phyloP scores from a whole-genome alignment of 257 asterid species.

The Penstemon barbatus region DNA sequence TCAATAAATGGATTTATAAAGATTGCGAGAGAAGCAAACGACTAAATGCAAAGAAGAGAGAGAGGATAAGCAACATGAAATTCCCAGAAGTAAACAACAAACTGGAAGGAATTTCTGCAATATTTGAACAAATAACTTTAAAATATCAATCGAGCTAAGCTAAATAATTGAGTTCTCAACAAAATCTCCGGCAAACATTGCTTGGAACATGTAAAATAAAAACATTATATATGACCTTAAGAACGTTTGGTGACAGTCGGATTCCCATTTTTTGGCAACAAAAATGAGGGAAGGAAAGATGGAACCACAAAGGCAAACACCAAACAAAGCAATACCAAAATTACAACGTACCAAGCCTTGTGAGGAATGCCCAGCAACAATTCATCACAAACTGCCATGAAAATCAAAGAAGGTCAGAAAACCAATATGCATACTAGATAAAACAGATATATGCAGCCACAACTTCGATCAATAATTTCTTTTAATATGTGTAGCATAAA shows the following conservation, averaged over 20 bases:
- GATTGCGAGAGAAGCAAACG: too few relatives aligned
- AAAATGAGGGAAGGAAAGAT: constrained; percentile 56
- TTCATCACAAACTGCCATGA: constrained; percentile 83
- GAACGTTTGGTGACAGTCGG: constrained; percentile 51
- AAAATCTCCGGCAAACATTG: constrained; percentile 9
- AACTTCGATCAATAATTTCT: too few relatives aligned
- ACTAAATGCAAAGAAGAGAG: neutral
- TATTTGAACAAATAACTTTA: neutral
- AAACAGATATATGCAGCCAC: neutral
- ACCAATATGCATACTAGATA: constrained; percentile 4
- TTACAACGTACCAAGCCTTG: constrained; percentile 72
- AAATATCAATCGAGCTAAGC: neutral
- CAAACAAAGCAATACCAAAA: constrained; percentile 58
- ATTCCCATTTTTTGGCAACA: constrained; percentile 56
- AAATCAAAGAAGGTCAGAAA: constrained; percentile 19
- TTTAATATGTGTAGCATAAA: too few relatives aligned
- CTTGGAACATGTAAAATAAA: neutral
- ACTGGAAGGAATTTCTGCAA: neutral
- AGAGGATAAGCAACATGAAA: neutral
- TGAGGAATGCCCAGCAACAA: constrained; percentile 75
- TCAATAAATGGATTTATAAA: too few relatives aligned
- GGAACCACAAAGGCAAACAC: constrained; percentile 60
- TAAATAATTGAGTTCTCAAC: constrained; percentile 8
- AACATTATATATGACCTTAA: constrained; percentile 18
- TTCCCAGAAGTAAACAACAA: constrained; percentile 3